Evolutionary conservation across 768 basidiomycete species (phyloP).

Genomic region (Holtermannia corniformis): DNA sequence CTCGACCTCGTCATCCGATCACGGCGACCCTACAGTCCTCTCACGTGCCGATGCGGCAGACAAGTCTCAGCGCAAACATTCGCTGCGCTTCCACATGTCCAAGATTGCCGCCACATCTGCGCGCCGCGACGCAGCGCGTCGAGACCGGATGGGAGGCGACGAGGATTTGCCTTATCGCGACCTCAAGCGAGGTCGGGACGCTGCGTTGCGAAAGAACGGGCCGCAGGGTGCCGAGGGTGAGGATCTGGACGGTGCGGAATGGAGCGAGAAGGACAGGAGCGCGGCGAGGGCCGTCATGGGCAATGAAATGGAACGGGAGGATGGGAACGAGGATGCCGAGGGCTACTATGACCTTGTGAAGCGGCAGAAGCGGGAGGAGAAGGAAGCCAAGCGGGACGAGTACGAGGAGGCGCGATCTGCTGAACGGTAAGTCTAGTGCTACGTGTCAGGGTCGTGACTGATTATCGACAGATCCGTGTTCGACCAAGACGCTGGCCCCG

Average conservation of each 20-base stretch:
- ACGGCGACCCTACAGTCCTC: conserved; percentile 65
- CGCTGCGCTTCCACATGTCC: conserved; percentile 85
- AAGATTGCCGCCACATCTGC: conserved; percentile 76
- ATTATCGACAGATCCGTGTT: conserved; percentile 13
- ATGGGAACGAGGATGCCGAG: conserved; percentile 41
- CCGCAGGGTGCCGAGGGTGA: conserved; percentile 45
- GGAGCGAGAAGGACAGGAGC: conserved; percentile 43
- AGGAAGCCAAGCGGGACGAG: conserved; percentile 67
- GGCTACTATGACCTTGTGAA: conserved; percentile 91
- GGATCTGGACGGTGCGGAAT: conserved; percentile 41
- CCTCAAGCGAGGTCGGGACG: conserved; percentile 46
- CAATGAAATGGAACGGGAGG: conserved; percentile 14
- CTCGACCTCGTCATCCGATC: conserved; percentile 44
- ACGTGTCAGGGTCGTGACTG: background rate
- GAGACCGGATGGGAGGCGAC: conserved; percentile 69
- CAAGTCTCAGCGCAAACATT: conserved; percentile 69
- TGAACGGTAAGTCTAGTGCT: conserved; percentile 18
- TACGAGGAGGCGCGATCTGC: conserved; percentile 53
- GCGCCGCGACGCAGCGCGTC: conserved; percentile 63
- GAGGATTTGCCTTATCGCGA: conserved; percentile 90
- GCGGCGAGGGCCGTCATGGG: conserved; percentile 38
- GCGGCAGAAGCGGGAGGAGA: conserved; percentile 58
- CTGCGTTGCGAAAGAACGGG: conserved; percentile 25
- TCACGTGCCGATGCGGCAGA: conserved; percentile 66
- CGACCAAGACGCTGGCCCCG: conserved; percentile 42